Base-by-base conservation (phyloP, 352 stramenopile species). In the Phytopythium aichiense region DNA sequence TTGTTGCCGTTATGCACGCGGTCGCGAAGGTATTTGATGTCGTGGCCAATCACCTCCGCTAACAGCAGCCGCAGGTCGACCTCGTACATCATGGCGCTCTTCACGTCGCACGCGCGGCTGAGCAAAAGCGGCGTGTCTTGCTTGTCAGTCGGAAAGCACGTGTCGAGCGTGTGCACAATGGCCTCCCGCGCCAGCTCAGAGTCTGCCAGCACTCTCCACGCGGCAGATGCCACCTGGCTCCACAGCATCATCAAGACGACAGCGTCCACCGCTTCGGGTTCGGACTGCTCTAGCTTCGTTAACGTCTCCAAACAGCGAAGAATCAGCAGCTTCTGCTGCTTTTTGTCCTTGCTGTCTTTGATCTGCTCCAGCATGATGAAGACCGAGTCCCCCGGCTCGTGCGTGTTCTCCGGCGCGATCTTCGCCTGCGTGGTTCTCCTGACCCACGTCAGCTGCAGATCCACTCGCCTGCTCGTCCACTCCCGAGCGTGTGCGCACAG, bases 401-500 rank as follows among this genome's bases (percentile, higher is more conserved):
- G 43, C 0, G 73, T 72, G 56, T 88, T 81, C 2, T 78, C 65
- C 31, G 86, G 73, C 1, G 86, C 56, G 11, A 91, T 68, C 46
- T 93, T 92, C 31, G 87, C 66, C 42, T 86, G 54, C 2, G 96
- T 68, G 28, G 74, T 74, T 28, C 79, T 76, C 35, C 84, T 83
- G 11, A 97, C 64, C 2, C 77, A 79, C 12, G 78, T 9, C 56
- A 97, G 73, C 37, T 88, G 88, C 0, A 87, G 67, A 58, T 96
- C 87, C 22, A 96, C 56, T 3, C 75, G 62, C 4, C 86, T 68
- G 9, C 67, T 58, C 2, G 65, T 46, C 53, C 76, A 74, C 30
- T 83, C 82, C 6, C 59, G 25, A 22, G 72, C 76, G 18, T 87
- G 56, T 2, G 35, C 22, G 9, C 46, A 58, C 7, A 79, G 53